Conservation (phyloP, 768 basidiomycete species). For the Mycena amicta region DNA sequence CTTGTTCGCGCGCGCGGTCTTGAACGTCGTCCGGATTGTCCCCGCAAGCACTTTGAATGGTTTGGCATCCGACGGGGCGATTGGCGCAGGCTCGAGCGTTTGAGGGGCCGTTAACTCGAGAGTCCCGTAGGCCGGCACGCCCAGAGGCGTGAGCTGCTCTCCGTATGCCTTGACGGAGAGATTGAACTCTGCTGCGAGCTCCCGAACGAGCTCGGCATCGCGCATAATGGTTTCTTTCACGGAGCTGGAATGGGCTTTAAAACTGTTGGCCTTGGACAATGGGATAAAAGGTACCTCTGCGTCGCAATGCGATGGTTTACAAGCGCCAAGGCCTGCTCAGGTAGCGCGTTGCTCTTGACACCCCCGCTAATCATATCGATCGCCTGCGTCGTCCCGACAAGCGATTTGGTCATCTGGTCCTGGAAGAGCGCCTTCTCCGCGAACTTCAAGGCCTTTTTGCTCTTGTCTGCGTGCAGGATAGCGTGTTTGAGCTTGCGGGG, state of each 20-base stretch:
- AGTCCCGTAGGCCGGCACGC: constrained; percentile 25
- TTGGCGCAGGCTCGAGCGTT: constrained; percentile 49
- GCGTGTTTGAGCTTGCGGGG: constrained; percentile 34
- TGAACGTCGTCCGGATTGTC: constrained; percentile 39
- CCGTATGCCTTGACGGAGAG: constrained; percentile 46
- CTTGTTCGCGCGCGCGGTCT: constrained; percentile 27
- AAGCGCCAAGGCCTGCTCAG: constrained; percentile 49
- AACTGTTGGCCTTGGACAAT: too few species aligned
- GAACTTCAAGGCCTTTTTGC: constrained; percentile 39
- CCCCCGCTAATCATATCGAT: constrained; percentile 48
- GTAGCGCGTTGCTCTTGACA: constrained; percentile 55
- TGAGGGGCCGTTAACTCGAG: constrained; percentile 39
- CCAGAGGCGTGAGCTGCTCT: constrained; percentile 22
- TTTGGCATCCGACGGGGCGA: constrained; percentile 32
- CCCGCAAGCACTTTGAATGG: constrained; percentile 40
- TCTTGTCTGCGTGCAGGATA: constrained; percentile 35
- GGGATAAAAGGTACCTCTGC: too few species aligned
- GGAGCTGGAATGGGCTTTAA: too few species aligned
- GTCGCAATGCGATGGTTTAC: constrained; percentile 54
- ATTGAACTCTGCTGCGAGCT: constrained; percentile 37
- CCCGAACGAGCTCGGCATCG: constrained; percentile 31
- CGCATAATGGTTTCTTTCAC: constrained; percentile 31
- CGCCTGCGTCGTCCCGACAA: constrained; percentile 56
- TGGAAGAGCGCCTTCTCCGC: constrained; percentile 39
- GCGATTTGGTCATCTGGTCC: constrained; percentile 26